phyloP scores from a whole-genome alignment of 345 rosid genomes.

The Gossypium ekmanianum region DNA sequence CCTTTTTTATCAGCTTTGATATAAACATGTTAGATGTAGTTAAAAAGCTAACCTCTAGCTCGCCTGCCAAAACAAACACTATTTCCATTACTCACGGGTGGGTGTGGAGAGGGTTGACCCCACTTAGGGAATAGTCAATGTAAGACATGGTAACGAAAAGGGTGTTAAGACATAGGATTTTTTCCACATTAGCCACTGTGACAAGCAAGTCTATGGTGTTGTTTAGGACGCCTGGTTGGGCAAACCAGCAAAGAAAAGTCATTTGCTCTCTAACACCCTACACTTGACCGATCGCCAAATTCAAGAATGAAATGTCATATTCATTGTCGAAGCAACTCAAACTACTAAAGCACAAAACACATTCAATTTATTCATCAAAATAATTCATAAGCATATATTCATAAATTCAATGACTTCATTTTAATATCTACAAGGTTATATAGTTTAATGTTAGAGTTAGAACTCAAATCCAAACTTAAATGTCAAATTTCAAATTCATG shows the following conservation, averaged over 20 bases:
- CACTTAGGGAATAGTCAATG: constrained; percentile 57
- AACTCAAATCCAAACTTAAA: too few relatives aligned
- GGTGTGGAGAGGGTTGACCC: constrained; percentile 72
- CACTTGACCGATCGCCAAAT: too few relatives aligned
- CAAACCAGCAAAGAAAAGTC: constrained; percentile 49
- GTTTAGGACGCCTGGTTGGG: constrained; percentile 52
- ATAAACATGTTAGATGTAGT: constrained; percentile 47
- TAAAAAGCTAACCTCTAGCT: constrained; percentile 51
- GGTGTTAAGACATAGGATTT: constrained; percentile 63
- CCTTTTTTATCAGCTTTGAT: constrained; percentile 45
- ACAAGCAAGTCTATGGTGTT: constrained; percentile 39
- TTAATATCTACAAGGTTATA: too few relatives aligned
- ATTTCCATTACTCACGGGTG: constrained; percentile 66
- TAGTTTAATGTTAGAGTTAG: too few relatives aligned
- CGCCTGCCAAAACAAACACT: constrained; percentile 51
- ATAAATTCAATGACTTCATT: too few relatives aligned
- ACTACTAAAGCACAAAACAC: too few relatives aligned
- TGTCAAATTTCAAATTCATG: too few relatives aligned
- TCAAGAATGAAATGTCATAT: too few relatives aligned
- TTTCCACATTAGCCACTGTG: constrained; percentile 42
- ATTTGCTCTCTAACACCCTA: not conserved
- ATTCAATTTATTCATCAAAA: too few relatives aligned
- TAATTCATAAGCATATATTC: too few relatives aligned
- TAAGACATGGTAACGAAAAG: constrained; percentile 56
- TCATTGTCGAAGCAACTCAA: too few relatives aligned